These are phyloP conservation scores for Pyropia haitanensis DNA, from an alignment of 23 red algal species.

Conservation along the genomic window DNA sequence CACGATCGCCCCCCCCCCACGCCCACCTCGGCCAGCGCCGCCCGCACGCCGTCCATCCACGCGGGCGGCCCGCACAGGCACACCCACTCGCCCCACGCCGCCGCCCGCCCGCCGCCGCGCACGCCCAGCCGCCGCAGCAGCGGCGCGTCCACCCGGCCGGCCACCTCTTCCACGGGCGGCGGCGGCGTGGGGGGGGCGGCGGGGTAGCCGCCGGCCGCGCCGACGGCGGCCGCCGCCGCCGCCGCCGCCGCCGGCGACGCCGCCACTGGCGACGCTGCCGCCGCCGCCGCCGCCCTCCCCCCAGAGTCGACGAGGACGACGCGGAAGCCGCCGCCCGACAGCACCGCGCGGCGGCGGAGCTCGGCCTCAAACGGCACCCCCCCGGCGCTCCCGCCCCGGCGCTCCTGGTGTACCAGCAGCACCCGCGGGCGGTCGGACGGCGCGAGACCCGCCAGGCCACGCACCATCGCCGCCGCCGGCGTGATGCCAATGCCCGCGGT, in stretches of 20 bases:
- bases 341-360: constrained; percentile 13
- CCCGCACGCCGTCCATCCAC: constrained; percentile 23
- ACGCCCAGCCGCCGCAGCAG: constrained; percentile 14
- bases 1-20: constrained; percentile 13
- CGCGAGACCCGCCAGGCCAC: constrained; percentile 25
- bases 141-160: neutral
- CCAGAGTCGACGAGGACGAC: constrained; percentile 18
- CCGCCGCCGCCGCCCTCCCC: neutral
- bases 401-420: constrained; percentile 27
- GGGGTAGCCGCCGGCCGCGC: no score
- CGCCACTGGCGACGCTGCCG: neutral
- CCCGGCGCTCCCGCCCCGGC: constrained; percentile 14
- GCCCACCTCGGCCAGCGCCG: constrained; percentile 6
- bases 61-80: constrained; percentile 35
- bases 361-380: constrained; percentile 42
- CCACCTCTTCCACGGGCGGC: no score
- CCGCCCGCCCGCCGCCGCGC: neutral
- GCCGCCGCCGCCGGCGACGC: no score
- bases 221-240: no score
- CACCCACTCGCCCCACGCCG: constrained; percentile 9
- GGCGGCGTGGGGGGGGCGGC: no score
- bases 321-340: constrained; percentile 9
- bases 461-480: constrained; percentile 52
- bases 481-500: constrained; percentile 67
- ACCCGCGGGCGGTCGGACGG: neutral